Evolutionary conservation across 2,329 filamentous ascomycete genomes (phyloP).

Genomic region (Cercospora citrullina): DNA sequence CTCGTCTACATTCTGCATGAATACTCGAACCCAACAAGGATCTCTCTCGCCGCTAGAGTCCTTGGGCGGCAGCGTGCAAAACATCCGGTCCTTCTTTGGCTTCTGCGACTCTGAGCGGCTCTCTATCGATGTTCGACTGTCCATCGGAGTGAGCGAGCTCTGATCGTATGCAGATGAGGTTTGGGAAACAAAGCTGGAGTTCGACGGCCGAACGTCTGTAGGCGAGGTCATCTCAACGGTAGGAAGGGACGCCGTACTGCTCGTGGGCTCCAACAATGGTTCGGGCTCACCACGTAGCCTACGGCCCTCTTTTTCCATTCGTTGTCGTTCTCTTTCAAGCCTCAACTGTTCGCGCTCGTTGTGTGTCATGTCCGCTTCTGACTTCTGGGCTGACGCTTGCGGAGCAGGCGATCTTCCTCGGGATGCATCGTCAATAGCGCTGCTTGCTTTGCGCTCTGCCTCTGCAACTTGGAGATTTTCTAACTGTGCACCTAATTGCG

Average conservation of each 20-base stretch:
- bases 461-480: background rate
- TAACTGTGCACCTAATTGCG: background rate
- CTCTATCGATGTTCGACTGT: conserved; percentile 18
- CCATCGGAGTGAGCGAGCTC: conserved; percentile 15
- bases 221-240: background rate
- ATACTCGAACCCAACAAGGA: conserved; percentile 72
- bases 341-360: conserved; percentile 34
- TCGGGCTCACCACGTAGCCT: conserved; percentile 35
- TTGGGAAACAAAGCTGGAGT: conserved; percentile 8
- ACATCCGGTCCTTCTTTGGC: conserved; percentile 65
- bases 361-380: conserved; percentile 33
- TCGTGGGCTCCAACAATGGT: background rate
- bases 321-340: conserved; percentile 33
- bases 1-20: conserved; percentile 82
- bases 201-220: conserved; percentile 11
- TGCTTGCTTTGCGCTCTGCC: background rate
- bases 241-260: background rate
- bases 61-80: conserved; percentile 70
- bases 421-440: conserved; percentile 13
- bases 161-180: conserved; percentile 9
- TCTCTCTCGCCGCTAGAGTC: conserved; percentile 61
- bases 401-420: background rate
- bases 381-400: conserved; percentile 11
- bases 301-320: conserved; percentile 37
- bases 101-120: conserved; percentile 26